Evolutionary conservation across 2,329 filamentous ascomycete species (phyloP).

Genomic region (Rugonectria rugulosa): DNA sequence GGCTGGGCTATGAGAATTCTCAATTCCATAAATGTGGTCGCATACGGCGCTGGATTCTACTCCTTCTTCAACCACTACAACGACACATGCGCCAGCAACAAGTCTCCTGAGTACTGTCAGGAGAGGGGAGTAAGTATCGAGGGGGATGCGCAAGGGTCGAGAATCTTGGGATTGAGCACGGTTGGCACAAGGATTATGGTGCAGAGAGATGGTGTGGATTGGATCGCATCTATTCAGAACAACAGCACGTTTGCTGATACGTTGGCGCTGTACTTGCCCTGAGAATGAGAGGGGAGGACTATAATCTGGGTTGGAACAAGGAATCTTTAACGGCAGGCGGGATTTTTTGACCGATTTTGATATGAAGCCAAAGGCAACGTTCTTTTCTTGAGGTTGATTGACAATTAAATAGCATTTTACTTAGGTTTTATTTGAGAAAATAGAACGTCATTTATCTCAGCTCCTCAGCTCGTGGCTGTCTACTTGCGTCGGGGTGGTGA

Average conservation of each 20-base stretch:
- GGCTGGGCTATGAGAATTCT: slow-evolving; percentile 73
- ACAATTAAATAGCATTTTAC: neutral
- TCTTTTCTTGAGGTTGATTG: neutral
- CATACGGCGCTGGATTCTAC: slow-evolving; percentile 73
- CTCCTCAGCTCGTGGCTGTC: too few relatives aligned
- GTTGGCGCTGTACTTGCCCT: slow-evolving; percentile 38
- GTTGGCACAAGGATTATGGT: slow-evolving; percentile 40
- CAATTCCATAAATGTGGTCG: slow-evolving; percentile 60
- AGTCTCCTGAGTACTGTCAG: slow-evolving; percentile 55
- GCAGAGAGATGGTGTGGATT: slow-evolving; percentile 32
- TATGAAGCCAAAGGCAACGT: neutral
- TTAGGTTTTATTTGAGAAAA: too few relatives aligned
- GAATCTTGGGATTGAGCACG: slow-evolving; percentile 39
- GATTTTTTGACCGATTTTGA: neutral
- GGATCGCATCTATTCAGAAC: slow-evolving; percentile 32
- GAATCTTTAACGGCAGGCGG: neutral
- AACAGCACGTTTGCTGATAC: slow-evolving; percentile 43
- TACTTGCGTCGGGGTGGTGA: too few relatives aligned
- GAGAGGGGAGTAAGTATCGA: slow-evolving; percentile 48
- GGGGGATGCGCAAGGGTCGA: slow-evolving; percentile 27
- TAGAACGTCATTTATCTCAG: too few relatives aligned
- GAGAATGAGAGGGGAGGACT: slow-evolving; percentile 9
- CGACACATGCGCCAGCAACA: slow-evolving; percentile 53
- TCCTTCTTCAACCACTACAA: slow-evolving; percentile 73
- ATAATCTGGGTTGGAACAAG: neutral